Evolutionary conservation across 1,284 basidiomycete species (phyloP).

Genomic region (Cryptococcus amylolentus): DNA sequence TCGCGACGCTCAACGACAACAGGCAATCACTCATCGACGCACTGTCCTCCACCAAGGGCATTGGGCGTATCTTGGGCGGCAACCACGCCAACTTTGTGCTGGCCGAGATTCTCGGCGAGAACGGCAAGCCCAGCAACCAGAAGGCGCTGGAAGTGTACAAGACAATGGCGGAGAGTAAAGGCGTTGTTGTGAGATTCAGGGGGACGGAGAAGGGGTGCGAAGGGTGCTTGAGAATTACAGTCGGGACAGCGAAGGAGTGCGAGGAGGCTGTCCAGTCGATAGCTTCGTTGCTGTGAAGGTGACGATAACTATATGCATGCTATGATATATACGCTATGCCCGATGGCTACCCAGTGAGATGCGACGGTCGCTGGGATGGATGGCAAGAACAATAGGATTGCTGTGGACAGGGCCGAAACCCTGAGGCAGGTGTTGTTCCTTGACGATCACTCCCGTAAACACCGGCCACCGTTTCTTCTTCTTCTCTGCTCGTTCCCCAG

Average conservation of each 20-base stretch:
- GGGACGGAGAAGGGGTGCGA: slow-evolving; percentile 82
- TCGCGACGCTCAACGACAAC: slow-evolving; percentile 60
- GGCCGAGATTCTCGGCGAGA: slow-evolving; percentile 66
- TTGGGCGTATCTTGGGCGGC: slow-evolving; percentile 72
- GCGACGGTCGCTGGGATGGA: too few relatives aligned
- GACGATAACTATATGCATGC: too few relatives aligned
- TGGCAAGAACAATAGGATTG: too few relatives aligned
- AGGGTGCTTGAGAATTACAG: slow-evolving; percentile 84
- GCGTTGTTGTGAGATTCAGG: slow-evolving; percentile 86
- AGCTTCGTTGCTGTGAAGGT: slow-evolving; percentile 9
- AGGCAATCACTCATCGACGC: slow-evolving; percentile 58
- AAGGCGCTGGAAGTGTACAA: slow-evolving; percentile 74
- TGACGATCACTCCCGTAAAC: too few relatives aligned
- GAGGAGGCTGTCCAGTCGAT: slow-evolving; percentile 51
- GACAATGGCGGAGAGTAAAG: slow-evolving; percentile 75
- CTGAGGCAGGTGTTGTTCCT: too few relatives aligned
- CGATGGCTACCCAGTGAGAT: neutral
- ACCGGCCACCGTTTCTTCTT: too few relatives aligned
- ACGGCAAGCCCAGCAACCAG: slow-evolving; percentile 61
- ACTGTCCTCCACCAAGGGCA: slow-evolving; percentile 57
- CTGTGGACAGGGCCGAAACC: too few relatives aligned
- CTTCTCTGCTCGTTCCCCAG: too few relatives aligned
- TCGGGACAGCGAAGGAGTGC: slow-evolving; percentile 83
- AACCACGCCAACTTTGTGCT: slow-evolving; percentile 92
- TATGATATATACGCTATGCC: too few relatives aligned